Evolutionary conservation across 2,329 filamentous ascomycete species (phyloP).

Genomic region (Pseudogymnoascus sp.): DNA sequence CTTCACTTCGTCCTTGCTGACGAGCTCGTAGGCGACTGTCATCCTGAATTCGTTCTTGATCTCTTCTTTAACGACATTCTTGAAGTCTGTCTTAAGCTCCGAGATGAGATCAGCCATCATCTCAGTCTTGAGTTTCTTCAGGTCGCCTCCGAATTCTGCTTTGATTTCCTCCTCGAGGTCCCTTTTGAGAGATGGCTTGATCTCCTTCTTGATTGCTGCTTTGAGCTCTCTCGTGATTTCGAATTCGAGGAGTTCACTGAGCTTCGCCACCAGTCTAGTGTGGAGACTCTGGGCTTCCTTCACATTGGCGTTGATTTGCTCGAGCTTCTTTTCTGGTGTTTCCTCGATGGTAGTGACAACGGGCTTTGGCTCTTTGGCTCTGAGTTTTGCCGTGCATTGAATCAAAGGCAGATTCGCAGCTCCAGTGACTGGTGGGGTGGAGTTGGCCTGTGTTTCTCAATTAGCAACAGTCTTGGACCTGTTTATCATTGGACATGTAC

Average conservation of each 20-base stretch:
- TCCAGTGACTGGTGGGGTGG: not conserved
- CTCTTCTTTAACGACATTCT: not conserved
- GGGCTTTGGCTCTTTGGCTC: not conserved
- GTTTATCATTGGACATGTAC: not conserved
- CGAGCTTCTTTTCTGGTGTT: not conserved
- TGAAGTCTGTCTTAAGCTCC: not conserved
- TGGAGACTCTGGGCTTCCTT: not conserved
- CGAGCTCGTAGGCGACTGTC: not conserved
- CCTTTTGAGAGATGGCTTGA: not conserved
- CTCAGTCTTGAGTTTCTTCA: not conserved
- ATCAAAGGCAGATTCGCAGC: not conserved
- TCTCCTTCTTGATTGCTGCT: not conserved
- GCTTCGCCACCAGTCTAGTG: not conserved
- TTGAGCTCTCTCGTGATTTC: not conserved
- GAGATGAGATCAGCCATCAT: not conserved
- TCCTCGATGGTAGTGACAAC: not conserved
- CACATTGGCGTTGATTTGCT: not conserved
- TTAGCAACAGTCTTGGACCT: not conserved
- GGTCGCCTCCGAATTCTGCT: not conserved
- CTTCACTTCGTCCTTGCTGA: not conserved
- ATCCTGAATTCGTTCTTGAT: not conserved
- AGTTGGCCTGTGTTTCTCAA: not conserved
- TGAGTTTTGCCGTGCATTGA: not conserved
- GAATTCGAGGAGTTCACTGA: not conserved
- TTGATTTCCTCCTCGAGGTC: not conserved